Conservation (phyloP, 441 rosid genomes). For the Brassica balearica region DNA sequence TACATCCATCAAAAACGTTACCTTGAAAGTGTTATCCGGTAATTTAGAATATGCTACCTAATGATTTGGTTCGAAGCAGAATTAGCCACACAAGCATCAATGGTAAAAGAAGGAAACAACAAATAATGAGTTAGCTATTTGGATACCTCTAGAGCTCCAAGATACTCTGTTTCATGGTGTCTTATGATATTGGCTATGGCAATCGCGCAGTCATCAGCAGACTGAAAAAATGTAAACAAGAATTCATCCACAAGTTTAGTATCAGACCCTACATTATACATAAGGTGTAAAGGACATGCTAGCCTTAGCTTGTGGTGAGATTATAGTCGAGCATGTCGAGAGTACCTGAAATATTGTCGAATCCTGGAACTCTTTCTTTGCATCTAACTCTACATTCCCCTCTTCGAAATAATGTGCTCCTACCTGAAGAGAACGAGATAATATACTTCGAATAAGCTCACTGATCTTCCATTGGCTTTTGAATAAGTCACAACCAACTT, state of each 20-base stretch:
- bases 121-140: conserved; percentile 12
- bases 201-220: conserved; percentile 82
- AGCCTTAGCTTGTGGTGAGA: neutral
- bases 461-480: neutral
- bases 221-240: conserved; percentile 54
- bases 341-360: conserved; percentile 85
- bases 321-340: neutral
- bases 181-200: conserved; percentile 72
- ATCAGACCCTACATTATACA: neutral
- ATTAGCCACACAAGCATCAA: conserved; percentile 8
- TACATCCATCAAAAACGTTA: neutral
- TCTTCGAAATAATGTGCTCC: conserved; percentile 98
- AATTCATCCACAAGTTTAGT: neutral
- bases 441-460: neutral
- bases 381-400: conserved; percentile 97
- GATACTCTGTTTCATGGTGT: conserved; percentile 88
- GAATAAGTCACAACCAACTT: conserved; percentile 9
- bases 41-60: conserved; percentile 93
- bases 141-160: conserved; percentile 86
- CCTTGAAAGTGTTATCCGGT: conserved; percentile 87
- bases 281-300: neutral
- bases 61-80: conserved; percentile 25
- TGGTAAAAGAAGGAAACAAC: neutral
- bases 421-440: conserved; percentile 58
- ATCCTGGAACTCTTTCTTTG: conserved; percentile 85